Evolutionary conservation across 2,329 filamentous ascomycete species (phyloP).

Genomic region (Fusarium staphyleae): DNA sequence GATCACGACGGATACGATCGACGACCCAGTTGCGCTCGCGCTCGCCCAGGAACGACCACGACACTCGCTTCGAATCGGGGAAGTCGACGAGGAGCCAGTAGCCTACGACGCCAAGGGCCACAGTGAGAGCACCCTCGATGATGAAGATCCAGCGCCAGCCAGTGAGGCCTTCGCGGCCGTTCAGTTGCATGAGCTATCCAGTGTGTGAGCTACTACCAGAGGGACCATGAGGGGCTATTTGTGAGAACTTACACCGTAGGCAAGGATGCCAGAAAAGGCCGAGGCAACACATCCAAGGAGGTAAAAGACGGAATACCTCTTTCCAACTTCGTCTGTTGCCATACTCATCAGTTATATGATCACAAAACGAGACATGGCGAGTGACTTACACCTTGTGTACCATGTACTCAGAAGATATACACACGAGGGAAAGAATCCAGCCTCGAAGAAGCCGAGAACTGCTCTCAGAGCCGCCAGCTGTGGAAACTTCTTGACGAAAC

Average conservation of each 20-base stretch:
- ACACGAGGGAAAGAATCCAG: slow-evolving; percentile 75
- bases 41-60: slow-evolving; percentile 60
- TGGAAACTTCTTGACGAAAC: slow-evolving; percentile 62
- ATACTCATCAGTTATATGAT: slow-evolving; percentile 1
- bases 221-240: slow-evolving; percentile 4
- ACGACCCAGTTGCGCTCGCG: slow-evolving; percentile 62
- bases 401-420: slow-evolving; percentile 78
- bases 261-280: slow-evolving; percentile 72
- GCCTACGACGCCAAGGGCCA: slow-evolving; percentile 55
- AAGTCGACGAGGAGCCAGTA: slow-evolving; percentile 71
- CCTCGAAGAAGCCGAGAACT: slow-evolving; percentile 69
- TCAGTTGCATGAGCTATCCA: slow-evolving; percentile 65
- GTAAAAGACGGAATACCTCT: slow-evolving; percentile 73
- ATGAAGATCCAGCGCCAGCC: slow-evolving; percentile 76
- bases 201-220: slow-evolving; percentile 18
- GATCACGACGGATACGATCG: slow-evolving; percentile 62
- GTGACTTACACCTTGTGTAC: slow-evolving; percentile 68
- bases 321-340: slow-evolving; percentile 67
- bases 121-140: slow-evolving; percentile 62
- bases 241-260: slow-evolving; percentile 65
- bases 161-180: slow-evolving; percentile 59
- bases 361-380: fast-evolving
- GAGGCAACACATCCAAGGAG: slow-evolving; percentile 71
- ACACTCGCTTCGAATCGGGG: slow-evolving; percentile 61
- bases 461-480: slow-evolving; percentile 63